These are phyloP conservation scores for Penicillium angulare DNA, from an alignment of 495 filamentous ascomycete species.

Conservation along the genomic window DNA sequence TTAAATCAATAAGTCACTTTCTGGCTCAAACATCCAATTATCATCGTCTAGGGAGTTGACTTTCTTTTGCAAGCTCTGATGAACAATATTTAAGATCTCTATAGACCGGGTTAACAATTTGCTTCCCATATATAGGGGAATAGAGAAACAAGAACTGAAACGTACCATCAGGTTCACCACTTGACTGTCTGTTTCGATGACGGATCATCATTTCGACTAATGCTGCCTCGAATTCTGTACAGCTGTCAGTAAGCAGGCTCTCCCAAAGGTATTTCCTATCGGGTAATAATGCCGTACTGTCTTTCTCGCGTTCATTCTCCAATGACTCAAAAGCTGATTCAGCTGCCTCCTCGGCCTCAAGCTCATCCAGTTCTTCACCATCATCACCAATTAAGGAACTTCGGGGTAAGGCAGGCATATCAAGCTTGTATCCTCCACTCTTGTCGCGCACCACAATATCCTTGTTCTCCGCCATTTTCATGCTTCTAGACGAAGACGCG, in stretches of 20 bases:
- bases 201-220: constrained; percentile 54
- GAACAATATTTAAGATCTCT: constrained; percentile 73
- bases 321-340: constrained; percentile 10
- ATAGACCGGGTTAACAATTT: too few species aligned
- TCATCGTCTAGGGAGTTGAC: constrained; percentile 75
- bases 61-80: constrained; percentile 68
- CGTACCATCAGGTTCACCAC: constrained; percentile 66
- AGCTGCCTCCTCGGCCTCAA: constrained; percentile 21
- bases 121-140: too few species aligned
- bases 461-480: constrained; percentile 45
- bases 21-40: constrained; percentile 87
- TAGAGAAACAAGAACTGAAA: constrained; percentile 6
- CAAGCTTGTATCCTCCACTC: constrained; percentile 72
- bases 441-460: constrained; percentile 77
- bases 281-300: constrained; percentile 37
- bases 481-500: constrained; percentile 29
- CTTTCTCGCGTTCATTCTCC: constrained; percentile 42
- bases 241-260: constrained; percentile 1
- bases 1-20: constrained; percentile 38
- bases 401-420: constrained; percentile 57
- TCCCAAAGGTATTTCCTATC: not conserved
- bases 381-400: constrained; percentile 51
- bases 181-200: constrained; percentile 59
- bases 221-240: constrained; percentile 45
- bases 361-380: constrained; percentile 49